phyloP scores from a whole-genome alignment of 1,284 basidiomycete genomes.

The Exsudoporus floridanus region DNA sequence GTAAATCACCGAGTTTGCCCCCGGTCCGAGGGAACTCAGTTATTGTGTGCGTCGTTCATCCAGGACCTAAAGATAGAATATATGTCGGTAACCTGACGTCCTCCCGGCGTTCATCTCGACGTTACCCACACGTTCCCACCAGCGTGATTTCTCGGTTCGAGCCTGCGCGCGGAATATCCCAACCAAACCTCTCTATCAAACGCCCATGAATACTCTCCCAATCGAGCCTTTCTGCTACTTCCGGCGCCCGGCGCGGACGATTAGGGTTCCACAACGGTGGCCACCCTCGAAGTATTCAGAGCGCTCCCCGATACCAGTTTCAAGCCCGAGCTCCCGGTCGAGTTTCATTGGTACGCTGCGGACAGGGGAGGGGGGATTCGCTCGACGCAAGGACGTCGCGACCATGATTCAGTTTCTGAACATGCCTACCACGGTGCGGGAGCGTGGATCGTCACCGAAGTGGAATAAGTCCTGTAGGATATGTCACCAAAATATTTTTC shows the following conservation, averaged over 20 bases:
- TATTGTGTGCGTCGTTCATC: no score
- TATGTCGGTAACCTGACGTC: no score
- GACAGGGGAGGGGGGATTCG: slow-evolving; percentile 90
- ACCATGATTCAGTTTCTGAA: slow-evolving; percentile 76
- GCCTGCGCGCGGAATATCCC: slow-evolving; percentile 24
- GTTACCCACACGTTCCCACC: slow-evolving; percentile 58
- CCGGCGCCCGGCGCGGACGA: slow-evolving; percentile 65
- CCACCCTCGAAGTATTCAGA: slow-evolving; percentile 85
- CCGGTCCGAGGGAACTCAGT: no score
- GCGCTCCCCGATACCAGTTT: slow-evolving; percentile 75
- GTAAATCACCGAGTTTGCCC: no score
- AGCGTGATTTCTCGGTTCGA: slow-evolving; percentile 52
- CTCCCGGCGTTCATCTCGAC: slow-evolving; percentile 17
- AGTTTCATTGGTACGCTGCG: slow-evolving; percentile 93
- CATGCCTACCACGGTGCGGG: no score
- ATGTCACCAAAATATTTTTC: no score
- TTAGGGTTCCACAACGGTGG: slow-evolving; percentile 86
- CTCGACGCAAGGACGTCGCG: slow-evolving; percentile 67
- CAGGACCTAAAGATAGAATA: no score
- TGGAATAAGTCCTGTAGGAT: no score
- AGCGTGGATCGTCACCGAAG: no score
- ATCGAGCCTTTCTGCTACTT: slow-evolving; percentile 24
- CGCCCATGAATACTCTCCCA: no score
- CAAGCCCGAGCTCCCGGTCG: slow-evolving; percentile 71
- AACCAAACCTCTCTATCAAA: slow-evolving; percentile 5